phyloP scores from a whole-genome alignment of 805 yeast genomes.

The Pichia insulana region DNA sequence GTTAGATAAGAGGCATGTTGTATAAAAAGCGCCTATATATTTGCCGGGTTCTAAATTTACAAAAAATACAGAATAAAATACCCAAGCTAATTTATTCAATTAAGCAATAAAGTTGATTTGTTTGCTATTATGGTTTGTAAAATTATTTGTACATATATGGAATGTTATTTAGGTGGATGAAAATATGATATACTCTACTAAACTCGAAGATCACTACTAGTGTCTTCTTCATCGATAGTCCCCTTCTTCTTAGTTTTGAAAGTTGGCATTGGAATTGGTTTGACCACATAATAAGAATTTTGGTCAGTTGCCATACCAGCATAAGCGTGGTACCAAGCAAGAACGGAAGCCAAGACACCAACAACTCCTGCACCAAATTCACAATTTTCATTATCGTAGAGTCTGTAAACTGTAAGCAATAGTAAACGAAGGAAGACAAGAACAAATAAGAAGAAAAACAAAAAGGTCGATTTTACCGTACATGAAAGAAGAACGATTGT shows the following conservation, averaged over 20 bases:
- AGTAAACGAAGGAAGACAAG: slow-evolving; percentile 47
- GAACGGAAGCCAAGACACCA: slow-evolving; percentile 50
- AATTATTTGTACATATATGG: too few relatives aligned
- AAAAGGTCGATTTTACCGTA: slow-evolving; percentile 47
- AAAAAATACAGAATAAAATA: too few relatives aligned
- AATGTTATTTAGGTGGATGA: too few relatives aligned
- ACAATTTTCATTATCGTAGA: slow-evolving; percentile 34
- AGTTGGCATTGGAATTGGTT: slow-evolving; percentile 24
- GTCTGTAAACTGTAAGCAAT: slow-evolving; percentile 40
- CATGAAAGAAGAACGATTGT: slow-evolving; percentile 48
- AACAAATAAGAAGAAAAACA: slow-evolving; percentile 43
- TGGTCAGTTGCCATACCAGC: slow-evolving; percentile 60
- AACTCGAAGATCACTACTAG: too few relatives aligned
- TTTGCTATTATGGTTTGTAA: too few relatives aligned
- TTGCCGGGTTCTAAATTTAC: too few relatives aligned
- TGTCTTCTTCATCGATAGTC: background rate
- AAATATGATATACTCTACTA: too few relatives aligned
- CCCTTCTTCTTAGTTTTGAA: background rate
- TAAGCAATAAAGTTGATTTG: too few relatives aligned
- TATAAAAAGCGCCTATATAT: too few relatives aligned
- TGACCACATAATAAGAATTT: slow-evolving; percentile 47
- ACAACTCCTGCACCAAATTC: slow-evolving; percentile 52
- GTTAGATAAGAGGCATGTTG: too few relatives aligned
- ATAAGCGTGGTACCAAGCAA: slow-evolving; percentile 65
- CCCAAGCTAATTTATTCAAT: too few relatives aligned